Evolutionary conservation across 805 yeast genomes (phyloP), one percentile per base, ranked within the genome.

Genomic region (Kodamaea laetipori): DNA sequence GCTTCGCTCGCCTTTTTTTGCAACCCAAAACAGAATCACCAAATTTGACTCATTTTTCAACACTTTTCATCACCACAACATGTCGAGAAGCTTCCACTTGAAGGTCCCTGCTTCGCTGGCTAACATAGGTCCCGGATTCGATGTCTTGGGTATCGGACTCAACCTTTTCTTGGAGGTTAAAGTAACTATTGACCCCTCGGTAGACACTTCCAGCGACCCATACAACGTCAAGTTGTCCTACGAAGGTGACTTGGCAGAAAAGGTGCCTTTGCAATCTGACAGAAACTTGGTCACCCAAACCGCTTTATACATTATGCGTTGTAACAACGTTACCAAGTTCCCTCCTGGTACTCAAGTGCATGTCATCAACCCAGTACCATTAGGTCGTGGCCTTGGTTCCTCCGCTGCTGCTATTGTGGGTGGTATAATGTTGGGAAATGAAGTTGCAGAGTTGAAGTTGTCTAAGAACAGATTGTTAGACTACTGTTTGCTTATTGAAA

Each of bases 341-440:
- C 98, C 98, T 36, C 62, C 69, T 9, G 96, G 96, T 31, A 90
- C 98, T 4, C 77, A 69, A 39, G 74, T 94, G 27, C 86, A 80
- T 48, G 94, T 94, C 44, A 73, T 69, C 49, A 94, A 94, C 65
- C 97, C 97, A 25, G 90, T 94, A 49, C 99, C 99, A 3, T 72
- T 94, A 52, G 98, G 99, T 23, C 82, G 99, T 62, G 99, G 99
- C 6, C 74, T 94, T 46, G 99, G 99, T 1, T 94, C 98, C 1
- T 86, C 96, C 3, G 99, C 97, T 40, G 96, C 98, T 5, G 99
- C 99, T 30, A 96, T 94, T 23, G 98, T 94, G 21, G 98, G 95
- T 13, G 99, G 99, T 59, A 95, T 86, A 9, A 73, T 90, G 69
- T 73, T 94, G 34, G 99, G 95, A 37, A 87, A 87, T 60, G 92